Evolutionary conservation across 78 protist species (phyloP).

Genomic region (Dictyostelium firmibasis): DNA sequence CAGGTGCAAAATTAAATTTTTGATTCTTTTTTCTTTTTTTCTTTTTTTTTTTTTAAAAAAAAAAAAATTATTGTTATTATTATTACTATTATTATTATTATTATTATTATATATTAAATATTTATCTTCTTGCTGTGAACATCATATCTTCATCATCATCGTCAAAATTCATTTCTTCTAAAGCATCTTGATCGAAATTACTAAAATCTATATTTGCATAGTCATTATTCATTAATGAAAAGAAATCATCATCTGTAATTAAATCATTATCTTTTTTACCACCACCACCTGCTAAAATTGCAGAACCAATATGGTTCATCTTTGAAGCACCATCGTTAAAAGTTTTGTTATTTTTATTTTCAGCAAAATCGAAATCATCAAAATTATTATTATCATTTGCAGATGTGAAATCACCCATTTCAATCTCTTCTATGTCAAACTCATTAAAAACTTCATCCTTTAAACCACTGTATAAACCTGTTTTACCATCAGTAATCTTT

Average conservation of each 20-base stretch:
- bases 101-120: not conserved
- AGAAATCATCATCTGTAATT: constrained; percentile 71
- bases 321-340: not conserved
- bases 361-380: not conserved
- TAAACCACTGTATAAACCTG: constrained; percentile 14
- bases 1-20: not conserved
- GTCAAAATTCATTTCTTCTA: constrained; percentile 57
- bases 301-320: not conserved
- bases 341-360: not conserved
- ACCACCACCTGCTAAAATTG: not conserved
- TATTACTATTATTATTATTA: too few relatives aligned
- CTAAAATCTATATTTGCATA: constrained; percentile 57
- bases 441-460: constrained; percentile 19
- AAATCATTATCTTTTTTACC: not conserved
- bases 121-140: constrained; percentile 70
- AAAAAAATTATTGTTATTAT: too few relatives aligned
- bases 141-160: constrained; percentile 61
- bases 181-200: constrained; percentile 43
- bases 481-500: constrained; percentile 44
- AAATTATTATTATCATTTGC: constrained; percentile 9
- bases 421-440: constrained; percentile 52
- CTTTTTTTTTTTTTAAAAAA: not conserved
- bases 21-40: not conserved
- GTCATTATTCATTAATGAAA: constrained; percentile 67
- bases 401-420: constrained; percentile 68